phyloP scores from a whole-genome alignment of 2,329 filamentous ascomycete genomes.

The Westerdykella ornata region DNA sequence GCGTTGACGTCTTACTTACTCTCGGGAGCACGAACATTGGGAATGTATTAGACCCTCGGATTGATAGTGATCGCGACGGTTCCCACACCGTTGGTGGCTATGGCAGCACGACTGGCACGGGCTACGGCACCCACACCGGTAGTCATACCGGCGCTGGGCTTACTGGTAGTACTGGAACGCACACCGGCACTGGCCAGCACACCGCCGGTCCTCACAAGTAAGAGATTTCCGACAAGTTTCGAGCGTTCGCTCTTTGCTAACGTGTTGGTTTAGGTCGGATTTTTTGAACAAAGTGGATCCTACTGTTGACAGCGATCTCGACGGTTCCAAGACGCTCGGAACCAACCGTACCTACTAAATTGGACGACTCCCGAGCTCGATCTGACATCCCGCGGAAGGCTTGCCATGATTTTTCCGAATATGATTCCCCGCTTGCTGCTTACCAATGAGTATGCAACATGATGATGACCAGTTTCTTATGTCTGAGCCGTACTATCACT shows the following conservation, averaged over 20 bases:
- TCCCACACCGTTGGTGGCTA: constrained; percentile 5
- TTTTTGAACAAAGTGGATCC: constrained; percentile 35
- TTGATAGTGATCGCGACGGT: not conserved
- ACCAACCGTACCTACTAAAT: constrained; percentile 19
- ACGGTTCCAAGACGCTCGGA: constrained; percentile 27
- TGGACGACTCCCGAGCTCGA: no score
- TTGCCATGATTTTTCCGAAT: no score
- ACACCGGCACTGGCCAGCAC: constrained; percentile 2
- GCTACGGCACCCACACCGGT: constrained; percentile 1
- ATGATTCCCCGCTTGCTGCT: no score
- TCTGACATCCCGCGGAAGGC: no score
- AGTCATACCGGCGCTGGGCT: constrained; percentile 22
- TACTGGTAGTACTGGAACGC: constrained; percentile 18
- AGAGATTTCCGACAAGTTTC: no score
- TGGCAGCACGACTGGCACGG: not conserved
- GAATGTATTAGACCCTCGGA: no score
- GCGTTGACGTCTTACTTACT: no score
- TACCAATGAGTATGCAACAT: no score
- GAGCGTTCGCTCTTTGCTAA: no score
- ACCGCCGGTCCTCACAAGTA: constrained; percentile 29
- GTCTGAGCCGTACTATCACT: no score
- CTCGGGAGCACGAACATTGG: no score
- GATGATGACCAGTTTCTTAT: no score
- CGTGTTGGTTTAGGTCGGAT: constrained; percentile 7
- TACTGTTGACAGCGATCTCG: constrained; percentile 32